phyloP scores from a whole-genome alignment of 495 filamentous ascomycete species.

The Hypoxylon perforatum region DNA sequence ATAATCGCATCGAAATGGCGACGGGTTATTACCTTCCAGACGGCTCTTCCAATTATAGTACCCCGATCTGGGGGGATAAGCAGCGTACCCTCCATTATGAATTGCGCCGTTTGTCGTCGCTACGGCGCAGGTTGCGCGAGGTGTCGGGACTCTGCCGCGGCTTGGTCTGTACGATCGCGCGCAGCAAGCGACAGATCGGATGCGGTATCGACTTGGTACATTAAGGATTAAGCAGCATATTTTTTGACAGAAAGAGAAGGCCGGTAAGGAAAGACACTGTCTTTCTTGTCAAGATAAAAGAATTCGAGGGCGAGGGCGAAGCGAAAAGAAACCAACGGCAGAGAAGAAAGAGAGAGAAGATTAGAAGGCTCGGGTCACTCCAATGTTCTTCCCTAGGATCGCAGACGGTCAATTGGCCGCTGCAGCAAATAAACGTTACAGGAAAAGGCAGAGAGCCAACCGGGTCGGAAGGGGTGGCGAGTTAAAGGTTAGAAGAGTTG shows the following conservation, averaged over 20 bases:
- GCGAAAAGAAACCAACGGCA: neutral
- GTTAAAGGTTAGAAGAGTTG: constrained; percentile 29
- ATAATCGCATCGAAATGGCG: constrained; percentile 9
- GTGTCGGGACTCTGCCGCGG: constrained; percentile 20
- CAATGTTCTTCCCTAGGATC: constrained; percentile 28
- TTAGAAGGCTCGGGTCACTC: constrained; percentile 26
- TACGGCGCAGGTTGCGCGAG: constrained; percentile 31
- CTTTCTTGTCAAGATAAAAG: constrained; percentile 19
- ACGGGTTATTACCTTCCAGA: constrained; percentile 64
- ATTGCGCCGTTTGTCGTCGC: constrained; percentile 35
- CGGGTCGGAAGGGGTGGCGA: constrained; percentile 38
- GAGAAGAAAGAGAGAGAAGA: constrained; percentile 19
- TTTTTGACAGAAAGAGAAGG: constrained; percentile 22
- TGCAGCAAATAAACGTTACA: constrained; percentile 14
- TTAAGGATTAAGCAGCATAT: constrained; percentile 42
- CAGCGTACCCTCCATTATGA: constrained; percentile 66
- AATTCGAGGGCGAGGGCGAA: constrained; percentile 17
- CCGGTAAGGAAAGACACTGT: constrained; percentile 25
- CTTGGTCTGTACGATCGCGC: constrained; percentile 34
- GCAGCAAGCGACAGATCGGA: constrained; percentile 36
- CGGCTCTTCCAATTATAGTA: constrained; percentile 64
- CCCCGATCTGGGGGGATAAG: constrained; percentile 65
- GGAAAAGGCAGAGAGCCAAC: constrained; percentile 30
- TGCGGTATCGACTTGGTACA: constrained; percentile 28
- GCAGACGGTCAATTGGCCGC: constrained; percentile 33